These are phyloP conservation scores for Symbiodinium pilosum DNA, from an alignment of 73 alveolate genomes.

Conservation along the genomic window DNA sequence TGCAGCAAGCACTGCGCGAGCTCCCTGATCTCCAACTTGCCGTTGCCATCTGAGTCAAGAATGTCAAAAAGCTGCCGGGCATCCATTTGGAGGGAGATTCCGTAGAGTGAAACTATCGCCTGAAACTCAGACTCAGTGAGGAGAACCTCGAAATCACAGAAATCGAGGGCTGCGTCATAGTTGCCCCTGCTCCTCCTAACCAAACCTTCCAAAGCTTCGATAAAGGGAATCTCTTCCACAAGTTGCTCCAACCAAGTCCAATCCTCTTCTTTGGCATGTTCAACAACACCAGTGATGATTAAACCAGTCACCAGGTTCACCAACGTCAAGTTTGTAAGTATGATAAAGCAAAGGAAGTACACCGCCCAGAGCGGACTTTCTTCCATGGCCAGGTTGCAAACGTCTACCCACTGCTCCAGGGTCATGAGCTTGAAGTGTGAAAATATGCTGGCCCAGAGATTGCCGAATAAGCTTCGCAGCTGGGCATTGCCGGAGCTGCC, in stretches of 20 bases:
- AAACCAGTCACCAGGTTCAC: slow-evolving; percentile 89
- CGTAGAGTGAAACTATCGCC: background rate
- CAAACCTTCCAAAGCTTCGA: background rate
- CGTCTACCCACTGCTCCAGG: slow-evolving; percentile 85
- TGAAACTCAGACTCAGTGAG: background rate
- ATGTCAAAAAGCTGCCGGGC: slow-evolving; percentile 53
- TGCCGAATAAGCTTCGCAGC: background rate
- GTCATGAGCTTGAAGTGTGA: slow-evolving; percentile 92
- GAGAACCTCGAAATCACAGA: background rate
- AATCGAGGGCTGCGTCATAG: background rate
- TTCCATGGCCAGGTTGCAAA: slow-evolving; percentile 74
- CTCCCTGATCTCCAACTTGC: slow-evolving; percentile 6
- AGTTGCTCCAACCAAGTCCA: slow-evolving; percentile 71
- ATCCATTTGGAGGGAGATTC: slow-evolving; percentile 47
- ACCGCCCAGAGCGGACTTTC: slow-evolving; percentile 79
- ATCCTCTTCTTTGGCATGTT: slow-evolving; percentile 76
- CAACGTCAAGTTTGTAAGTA: slow-evolving; percentile 79
- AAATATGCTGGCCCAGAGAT: slow-evolving; percentile 27
- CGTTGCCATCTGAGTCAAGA: slow-evolving; percentile 33
- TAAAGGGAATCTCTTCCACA: slow-evolving; percentile 70
- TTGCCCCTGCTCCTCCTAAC: background rate
- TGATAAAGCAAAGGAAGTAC: slow-evolving; percentile 61
- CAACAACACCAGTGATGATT: slow-evolving; percentile 90
- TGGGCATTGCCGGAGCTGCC: slow-evolving; percentile 37
- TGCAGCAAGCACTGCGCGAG: slow-evolving; percentile 60